Evolutionary conservation across 495 filamentous ascomycete species (phyloP).

Genomic region (Bombardia bombarda): DNA sequence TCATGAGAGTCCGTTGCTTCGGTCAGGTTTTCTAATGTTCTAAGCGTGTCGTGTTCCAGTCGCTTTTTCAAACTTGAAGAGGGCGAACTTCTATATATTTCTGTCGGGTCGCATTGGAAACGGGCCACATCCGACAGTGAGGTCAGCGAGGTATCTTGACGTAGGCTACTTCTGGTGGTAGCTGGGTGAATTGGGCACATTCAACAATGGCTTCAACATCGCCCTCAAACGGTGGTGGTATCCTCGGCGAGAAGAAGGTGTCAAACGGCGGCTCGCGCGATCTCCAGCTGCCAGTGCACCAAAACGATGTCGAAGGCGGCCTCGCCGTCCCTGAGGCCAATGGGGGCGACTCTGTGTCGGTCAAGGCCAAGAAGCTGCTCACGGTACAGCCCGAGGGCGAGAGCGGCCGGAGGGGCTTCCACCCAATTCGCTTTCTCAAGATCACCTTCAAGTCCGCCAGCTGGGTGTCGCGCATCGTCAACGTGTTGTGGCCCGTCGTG

Average conservation of each 20-base stretch:
- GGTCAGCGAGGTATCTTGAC: too few relatives aligned
- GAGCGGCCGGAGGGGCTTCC: conserved; percentile 35
- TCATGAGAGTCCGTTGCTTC: too few relatives aligned
- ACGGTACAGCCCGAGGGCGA: conserved; percentile 27
- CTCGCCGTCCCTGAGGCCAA: neutral
- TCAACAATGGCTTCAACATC: too few relatives aligned
- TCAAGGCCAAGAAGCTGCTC: conserved; percentile 4
- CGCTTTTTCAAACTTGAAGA: too few relatives aligned
- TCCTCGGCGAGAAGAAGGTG: neutral
- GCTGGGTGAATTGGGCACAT: too few relatives aligned
- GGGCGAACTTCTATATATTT: too few relatives aligned
- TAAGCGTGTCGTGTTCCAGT: too few relatives aligned
- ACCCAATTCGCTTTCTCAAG: conserved; percentile 31
- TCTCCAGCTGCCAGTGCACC: neutral
- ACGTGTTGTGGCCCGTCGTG: conserved; percentile 49
- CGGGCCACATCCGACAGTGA: too few relatives aligned
- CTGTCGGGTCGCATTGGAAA: too few relatives aligned
- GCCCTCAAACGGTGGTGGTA: too few relatives aligned
- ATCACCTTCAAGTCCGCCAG: conserved; percentile 36
- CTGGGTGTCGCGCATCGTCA: conserved; percentile 31
- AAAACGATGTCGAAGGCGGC: neutral
- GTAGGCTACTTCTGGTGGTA: too few relatives aligned
- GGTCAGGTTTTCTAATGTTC: too few relatives aligned
- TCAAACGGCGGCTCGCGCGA: neutral
- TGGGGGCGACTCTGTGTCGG: neutral